Evolutionary conservation across 2,329 filamentous ascomycete species (phyloP).

Genomic region (Neopestalotiopsis sp.): DNA sequence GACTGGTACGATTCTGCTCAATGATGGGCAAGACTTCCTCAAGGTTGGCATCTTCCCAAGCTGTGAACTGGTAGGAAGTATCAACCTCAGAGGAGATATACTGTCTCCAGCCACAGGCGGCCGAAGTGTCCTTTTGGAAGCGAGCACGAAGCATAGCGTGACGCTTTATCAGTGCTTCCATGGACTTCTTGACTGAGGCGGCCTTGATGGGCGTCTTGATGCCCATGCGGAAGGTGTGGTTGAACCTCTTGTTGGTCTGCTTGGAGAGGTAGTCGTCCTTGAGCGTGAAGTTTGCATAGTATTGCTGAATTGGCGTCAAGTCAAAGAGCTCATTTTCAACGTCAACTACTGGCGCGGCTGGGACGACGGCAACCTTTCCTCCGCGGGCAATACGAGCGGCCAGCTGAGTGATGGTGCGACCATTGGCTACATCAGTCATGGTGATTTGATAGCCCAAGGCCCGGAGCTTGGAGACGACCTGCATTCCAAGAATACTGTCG

Average conservation of each 20-base stretch:
- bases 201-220: conserved; percentile 32
- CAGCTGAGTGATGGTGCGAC: conserved; percentile 15
- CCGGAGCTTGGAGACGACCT: conserved; percentile 12
- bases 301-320: conserved; percentile 48
- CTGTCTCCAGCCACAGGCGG: conserved; percentile 9
- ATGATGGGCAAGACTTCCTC: conserved; percentile 13
- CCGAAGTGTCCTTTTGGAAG: conserved; percentile 25
- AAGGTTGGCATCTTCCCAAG: background rate
- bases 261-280: conserved; percentile 16
- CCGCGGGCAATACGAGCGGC: conserved; percentile 16
- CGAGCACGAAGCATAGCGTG: conserved; percentile 39
- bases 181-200: conserved; percentile 24
- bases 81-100: background rate
- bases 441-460: conserved; percentile 12
- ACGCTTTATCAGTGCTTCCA: conserved; percentile 32
- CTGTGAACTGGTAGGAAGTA: background rate
- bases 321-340: conserved; percentile 35
- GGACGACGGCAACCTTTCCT: background rate
- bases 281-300: conserved; percentile 37
- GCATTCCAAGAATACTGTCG: conserved; percentile 14
- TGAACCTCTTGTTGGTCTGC: conserved; percentile 39
- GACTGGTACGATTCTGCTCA: conserved; percentile 14
- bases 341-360: background rate
- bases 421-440: conserved; percentile 17
- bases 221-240: conserved; percentile 46